Base-by-base conservation (phyloP, 2,329 filamentous ascomycete genomes). In the Septoria linicola region DNA sequence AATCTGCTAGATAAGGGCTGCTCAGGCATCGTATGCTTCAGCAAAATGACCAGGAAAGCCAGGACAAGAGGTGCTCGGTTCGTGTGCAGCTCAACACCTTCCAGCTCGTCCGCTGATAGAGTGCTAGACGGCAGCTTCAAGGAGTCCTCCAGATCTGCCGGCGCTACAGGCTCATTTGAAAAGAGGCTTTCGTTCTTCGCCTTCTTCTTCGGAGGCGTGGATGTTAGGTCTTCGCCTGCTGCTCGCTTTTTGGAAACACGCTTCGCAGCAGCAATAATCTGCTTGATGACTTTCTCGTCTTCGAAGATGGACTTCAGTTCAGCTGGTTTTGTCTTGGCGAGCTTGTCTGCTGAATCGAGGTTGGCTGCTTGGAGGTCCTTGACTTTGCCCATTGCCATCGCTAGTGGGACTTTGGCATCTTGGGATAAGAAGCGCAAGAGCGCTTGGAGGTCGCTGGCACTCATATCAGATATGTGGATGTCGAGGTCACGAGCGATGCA, bases 1-100 rank as follows among this genome's bases (percentile, higher is more conserved):
- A 95, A 73, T 40, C 88, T 78, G 66, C 88, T 92, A n/a, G 88
- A 93, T 2, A 85, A 76, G 2, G 89, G 89, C 66, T 96, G 90
- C 59, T 88, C 84, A 0, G 89, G 87, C 85, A 91, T 92, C 0
- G 88, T 95, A 65, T 86, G 84, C 39, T 87, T 84, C 40, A 95
- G 67, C 41, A 92, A 66, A 53, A 83, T 80, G 11, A 89, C 80
- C 1, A 86, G 83, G 68, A 95, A 95, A 0, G 89, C 89, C 4
- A 95, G 76, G 1, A 95, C 83, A 1, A 95, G 72, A 1, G 90
- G 89, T 2, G 90, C 89, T 32, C 90, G 78, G 63, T 95, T 95
- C 0, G 88, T 93, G 55, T 84, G 73, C 1, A 95, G 60, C 0
- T 75, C 72, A 1, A 80, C 80, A 1, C 72, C 68, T 11, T 75